Percentiles rank a stretch among this genome's conserved stretches.
phyloP scores from a whole-genome alignment of 2,329 filamentous ascomycete genomes.

The Ceratocystis huliohia region DNA sequence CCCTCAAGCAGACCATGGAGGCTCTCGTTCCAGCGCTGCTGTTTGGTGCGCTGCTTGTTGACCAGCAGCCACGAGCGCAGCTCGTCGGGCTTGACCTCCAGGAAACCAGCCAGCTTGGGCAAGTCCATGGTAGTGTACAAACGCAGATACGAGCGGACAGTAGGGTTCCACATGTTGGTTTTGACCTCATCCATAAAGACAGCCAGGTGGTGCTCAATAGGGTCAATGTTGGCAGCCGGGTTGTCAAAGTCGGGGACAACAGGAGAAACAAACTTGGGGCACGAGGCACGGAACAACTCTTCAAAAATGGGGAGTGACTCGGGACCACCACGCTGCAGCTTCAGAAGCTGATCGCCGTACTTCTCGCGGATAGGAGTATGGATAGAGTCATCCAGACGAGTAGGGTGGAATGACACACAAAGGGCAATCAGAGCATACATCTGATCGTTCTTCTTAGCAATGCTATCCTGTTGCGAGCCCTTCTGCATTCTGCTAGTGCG shows the following conservation, averaged over 20 bases:
- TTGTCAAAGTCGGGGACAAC: slow-evolving; percentile 96
- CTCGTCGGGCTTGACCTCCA: slow-evolving; percentile 94
- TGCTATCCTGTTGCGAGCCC: slow-evolving; percentile 94
- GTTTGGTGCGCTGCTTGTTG: slow-evolving; percentile 97
- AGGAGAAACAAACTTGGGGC: slow-evolving; percentile 98
- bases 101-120: slow-evolving; percentile 93
- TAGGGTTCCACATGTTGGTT: slow-evolving; percentile 97
- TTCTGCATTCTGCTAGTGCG: slow-evolving; percentile 99
- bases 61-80: slow-evolving; percentile 86
- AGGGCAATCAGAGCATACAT: slow-evolving; percentile 99
- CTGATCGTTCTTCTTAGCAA: slow-evolving; percentile 99
- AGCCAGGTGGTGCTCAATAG: slow-evolving; percentile 88
- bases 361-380: slow-evolving; percentile 96
- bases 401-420: slow-evolving; percentile 96
- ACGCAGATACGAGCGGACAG: slow-evolving; percentile 95
- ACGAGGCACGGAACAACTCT: slow-evolving; percentile 94
- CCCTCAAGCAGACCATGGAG: slow-evolving; percentile 72
- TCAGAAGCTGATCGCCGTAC: slow-evolving; percentile 95
- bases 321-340: slow-evolving; percentile 89
- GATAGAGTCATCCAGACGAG: slow-evolving; percentile 94
- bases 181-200: slow-evolving; percentile 99
- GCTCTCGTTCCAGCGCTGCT: slow-evolving; percentile 84
- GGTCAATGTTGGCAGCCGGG: slow-evolving; percentile 89
- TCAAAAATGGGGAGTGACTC: slow-evolving; percentile 94
- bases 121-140: slow-evolving; percentile 99